Percentiles rank a stretch among this genome's conserved stretches.
These are phyloP conservation scores for Dothideomycetes sp. DNA, from an alignment of 2,329 filamentous ascomycete genomes.

Conservation along the genomic window DNA sequence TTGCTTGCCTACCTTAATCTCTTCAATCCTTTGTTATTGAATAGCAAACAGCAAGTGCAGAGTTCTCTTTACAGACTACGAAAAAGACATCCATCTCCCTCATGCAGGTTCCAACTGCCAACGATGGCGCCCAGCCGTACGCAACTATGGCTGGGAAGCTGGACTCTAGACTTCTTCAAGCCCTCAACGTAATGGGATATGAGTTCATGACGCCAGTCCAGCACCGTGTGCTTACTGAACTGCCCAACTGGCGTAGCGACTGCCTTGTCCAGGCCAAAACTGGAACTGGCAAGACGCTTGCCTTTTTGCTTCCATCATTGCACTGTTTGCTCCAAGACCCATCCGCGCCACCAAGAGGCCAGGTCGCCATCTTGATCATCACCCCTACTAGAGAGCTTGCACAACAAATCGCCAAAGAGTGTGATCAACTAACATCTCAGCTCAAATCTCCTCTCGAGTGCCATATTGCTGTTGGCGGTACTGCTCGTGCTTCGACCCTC, in stretches of 20 bases:
- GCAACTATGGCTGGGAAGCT: slow-evolving; percentile 4
- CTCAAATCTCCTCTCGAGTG: slow-evolving; percentile 67
- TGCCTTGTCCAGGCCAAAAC: slow-evolving; percentile 57
- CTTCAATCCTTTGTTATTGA: too few relatives aligned
- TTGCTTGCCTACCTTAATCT: too few relatives aligned
- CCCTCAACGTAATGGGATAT: slow-evolving; percentile 1
- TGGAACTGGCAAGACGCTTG: slow-evolving; percentile 94
- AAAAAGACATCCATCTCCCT: too few relatives aligned
- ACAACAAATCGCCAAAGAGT: slow-evolving; percentile 55
- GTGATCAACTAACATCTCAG: slow-evolving; percentile 80
- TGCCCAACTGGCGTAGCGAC: slow-evolving; percentile 38
- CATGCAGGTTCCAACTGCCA: too few relatives aligned
- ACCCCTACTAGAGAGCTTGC: slow-evolving; percentile 61
- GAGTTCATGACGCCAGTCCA: slow-evolving; percentile 43
- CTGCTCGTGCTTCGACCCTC: slow-evolving; percentile 74
- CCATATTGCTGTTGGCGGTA: slow-evolving; percentile 56
- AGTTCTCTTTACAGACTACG: too few relatives aligned
- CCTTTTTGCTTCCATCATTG: slow-evolving; percentile 78
- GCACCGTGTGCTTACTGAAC: slow-evolving; percentile 39
- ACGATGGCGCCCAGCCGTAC: slow-evolving; percentile 1
- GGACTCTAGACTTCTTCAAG: slow-evolving; percentile 1
- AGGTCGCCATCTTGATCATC: slow-evolving; percentile 81
- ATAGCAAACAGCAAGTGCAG: too few relatives aligned
- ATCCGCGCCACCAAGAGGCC: slow-evolving; percentile 60
- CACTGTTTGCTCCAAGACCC: slow-evolving; percentile 72